Evolutionary conservation across 228 moss, liverwort and hornwort genomes (phyloP), one percentile per base, ranked within the genome.

Genomic region (Sphagnum fallax): DNA sequence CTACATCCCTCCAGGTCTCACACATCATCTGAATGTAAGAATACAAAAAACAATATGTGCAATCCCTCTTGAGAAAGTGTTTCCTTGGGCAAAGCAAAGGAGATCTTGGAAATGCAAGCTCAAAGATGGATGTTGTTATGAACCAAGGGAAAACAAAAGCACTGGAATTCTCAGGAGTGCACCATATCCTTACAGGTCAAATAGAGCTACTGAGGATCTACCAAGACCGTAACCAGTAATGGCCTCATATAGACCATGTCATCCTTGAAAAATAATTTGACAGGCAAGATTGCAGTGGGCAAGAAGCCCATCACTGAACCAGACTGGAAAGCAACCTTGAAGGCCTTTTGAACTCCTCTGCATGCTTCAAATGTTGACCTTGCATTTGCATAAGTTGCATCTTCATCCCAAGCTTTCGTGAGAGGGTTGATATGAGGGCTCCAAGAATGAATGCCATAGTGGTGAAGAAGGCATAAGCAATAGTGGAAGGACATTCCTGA

Each of bases 351-450:
- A 0, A 94, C 86, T 0, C 88, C 83, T 65, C 78, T 82, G 66
- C 91, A 75, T 0, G 94, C 91, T 80, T 94, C 91, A 77, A 94
- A 48, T 47, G 94, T 89, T 1, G 91, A 91, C 60, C 94, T 74
- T 0, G 96, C 96, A 78, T 96, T 96, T 4, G 96, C 96, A 52
- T 92, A 96, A 0, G 96, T 96, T 0, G 96, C 93, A 96, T 93
- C 62, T 74, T 82, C 96, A 96, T 96, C 49, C 96, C 96, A 10
- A 96, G 65, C 67, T 88, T 92, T 0, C 96, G 92, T 0, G 96
- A 92, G 63, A 92, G 47, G 1, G 84, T 89, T 0, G 92, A 92
- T 0, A 92, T 83, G 2, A 91, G 0, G 0, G 96, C 96, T 16
- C 96, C 92, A 6, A 96, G 55, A 6, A 96, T 69, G 62, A 96